Evolutionary conservation across 331 rosid genomes (phyloP).

Genomic region (Saraca asoca): DNA sequence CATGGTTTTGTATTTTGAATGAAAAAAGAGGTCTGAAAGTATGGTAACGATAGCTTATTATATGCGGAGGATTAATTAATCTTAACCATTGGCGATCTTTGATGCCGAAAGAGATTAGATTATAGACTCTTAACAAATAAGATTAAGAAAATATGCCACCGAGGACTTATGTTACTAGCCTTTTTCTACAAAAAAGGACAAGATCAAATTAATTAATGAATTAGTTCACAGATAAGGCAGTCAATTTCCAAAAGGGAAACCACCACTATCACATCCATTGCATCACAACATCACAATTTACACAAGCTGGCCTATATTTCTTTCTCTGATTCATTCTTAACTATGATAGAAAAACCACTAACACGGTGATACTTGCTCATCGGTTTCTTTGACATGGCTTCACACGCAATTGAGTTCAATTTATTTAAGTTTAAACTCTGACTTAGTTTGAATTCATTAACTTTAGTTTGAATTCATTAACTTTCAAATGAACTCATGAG

Average conservation of each 20-base stretch:
- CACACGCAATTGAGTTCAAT: too few species aligned
- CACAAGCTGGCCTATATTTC: slow-evolving; percentile 27
- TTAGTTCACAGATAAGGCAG: slow-evolving; percentile 25
- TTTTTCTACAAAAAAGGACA: slow-evolving; percentile 32
- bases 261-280: slow-evolving; percentile 47
- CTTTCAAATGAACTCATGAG: too few species aligned
- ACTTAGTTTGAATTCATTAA: too few species aligned
- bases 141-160: slow-evolving; percentile 36
- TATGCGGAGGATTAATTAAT: background rate
- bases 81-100: background rate
- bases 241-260: slow-evolving; percentile 40
- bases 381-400: too few species aligned
- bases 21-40: slow-evolving; percentile 6
- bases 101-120: background rate
- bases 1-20: background rate
- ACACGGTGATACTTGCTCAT: too few species aligned
- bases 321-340: too few species aligned
- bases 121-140: slow-evolving; percentile 34
- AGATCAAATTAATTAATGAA: slow-evolving; percentile 9
- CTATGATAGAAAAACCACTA: too few species aligned
- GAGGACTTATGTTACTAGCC: slow-evolving; percentile 4
- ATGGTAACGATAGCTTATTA: slow-evolving; percentile 5
- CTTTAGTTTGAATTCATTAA: too few species aligned
- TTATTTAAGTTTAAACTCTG: too few species aligned
- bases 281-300: slow-evolving; percentile 41